These are phyloP conservation scores for Cladosporium sp. DNA, from an alignment of 2,329 filamentous ascomycete species.

Conservation along the genomic window DNA sequence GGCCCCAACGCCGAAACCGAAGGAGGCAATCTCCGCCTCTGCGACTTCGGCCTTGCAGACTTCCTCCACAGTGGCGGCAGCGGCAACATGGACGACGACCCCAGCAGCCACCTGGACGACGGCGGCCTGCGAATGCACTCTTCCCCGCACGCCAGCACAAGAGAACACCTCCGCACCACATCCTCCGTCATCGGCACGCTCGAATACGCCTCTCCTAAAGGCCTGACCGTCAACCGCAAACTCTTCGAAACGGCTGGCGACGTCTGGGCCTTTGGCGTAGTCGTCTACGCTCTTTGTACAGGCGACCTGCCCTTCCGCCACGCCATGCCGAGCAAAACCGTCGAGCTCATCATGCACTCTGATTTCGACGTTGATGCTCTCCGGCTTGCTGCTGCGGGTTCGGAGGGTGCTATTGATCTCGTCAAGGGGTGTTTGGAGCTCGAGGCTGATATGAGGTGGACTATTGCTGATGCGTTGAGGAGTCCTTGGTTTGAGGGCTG, in stretches of 20 bases:
- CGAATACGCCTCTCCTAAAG: constrained; percentile 50
- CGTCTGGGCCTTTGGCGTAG: constrained; percentile 63
- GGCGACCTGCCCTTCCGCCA: constrained; percentile 60
- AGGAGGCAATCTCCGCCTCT: constrained; percentile 56
- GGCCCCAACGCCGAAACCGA: constrained; percentile 41
- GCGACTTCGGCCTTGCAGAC: constrained; percentile 66
- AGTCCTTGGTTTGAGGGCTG: constrained; percentile 49
- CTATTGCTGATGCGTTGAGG: constrained; percentile 51
- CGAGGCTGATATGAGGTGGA: constrained; percentile 52
- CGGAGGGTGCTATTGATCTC: constrained; percentile 50
- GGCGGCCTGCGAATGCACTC: background rate
- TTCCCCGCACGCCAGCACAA: background rate
- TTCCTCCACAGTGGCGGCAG: constrained; percentile 49
- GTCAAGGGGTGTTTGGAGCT: constrained; percentile 56
- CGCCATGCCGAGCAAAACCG: constrained; percentile 53
- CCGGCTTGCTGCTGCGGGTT: constrained; percentile 37
- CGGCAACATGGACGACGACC: constrained; percentile 34
- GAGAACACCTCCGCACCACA: constrained; percentile 14
- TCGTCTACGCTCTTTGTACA: constrained; percentile 56
- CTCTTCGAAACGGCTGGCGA: constrained; percentile 54
- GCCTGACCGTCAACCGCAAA: constrained; percentile 38
- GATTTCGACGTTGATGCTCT: constrained; percentile 54
- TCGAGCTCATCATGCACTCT: constrained; percentile 55
- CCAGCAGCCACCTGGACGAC: constrained; percentile 4
- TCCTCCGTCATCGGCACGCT: constrained; percentile 55